Evolutionary conservation across 345 rosid genomes (phyloP).

Genomic region (Pugionium dolabratum): DNA sequence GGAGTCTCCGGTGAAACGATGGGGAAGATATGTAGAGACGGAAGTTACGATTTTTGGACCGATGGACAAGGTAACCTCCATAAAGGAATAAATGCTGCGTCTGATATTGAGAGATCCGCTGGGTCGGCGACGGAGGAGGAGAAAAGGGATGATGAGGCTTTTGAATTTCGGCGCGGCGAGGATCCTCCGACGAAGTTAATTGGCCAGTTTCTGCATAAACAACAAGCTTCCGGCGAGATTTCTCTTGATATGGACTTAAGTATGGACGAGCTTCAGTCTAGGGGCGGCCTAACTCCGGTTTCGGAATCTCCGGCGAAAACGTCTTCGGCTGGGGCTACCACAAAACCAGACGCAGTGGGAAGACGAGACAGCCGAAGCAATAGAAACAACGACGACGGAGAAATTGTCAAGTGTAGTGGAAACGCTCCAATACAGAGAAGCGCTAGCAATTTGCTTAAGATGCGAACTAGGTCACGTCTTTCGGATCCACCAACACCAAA

Average conservation of each 20-base stretch:
- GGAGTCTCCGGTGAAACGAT: conserved; percentile 26
- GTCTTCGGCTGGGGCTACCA: conserved; percentile 1
- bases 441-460: conserved; percentile 39
- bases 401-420: conserved; percentile 51
- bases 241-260: conserved; percentile 50
- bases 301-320: conserved; percentile 29
- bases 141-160: conserved; percentile 12
- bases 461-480: conserved; percentile 43
- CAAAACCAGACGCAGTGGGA: conserved; percentile 16
- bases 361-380: conserved; percentile 27
- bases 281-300: conserved; percentile 40
- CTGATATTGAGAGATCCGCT: conserved; percentile 28
- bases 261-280: conserved; percentile 47
- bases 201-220: conserved; percentile 55
- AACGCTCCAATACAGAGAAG: conserved; percentile 39
- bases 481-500: conserved; percentile 43
- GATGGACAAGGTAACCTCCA: conserved; percentile 38
- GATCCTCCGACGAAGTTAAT: conserved; percentile 50
- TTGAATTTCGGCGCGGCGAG: conserved; percentile 44
- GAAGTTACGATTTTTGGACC: conserved; percentile 66
- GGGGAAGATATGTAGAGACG: conserved; percentile 55
- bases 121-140: background rate
- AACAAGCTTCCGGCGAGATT: conserved; percentile 54
- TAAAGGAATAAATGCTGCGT: conserved; percentile 4
- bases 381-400: conserved; percentile 31